Evolutionary conservation across 2,329 filamentous ascomycete genomes (phyloP), one percentile per base, ranked within the genome.

Genomic region (Fusarium globosum): DNA sequence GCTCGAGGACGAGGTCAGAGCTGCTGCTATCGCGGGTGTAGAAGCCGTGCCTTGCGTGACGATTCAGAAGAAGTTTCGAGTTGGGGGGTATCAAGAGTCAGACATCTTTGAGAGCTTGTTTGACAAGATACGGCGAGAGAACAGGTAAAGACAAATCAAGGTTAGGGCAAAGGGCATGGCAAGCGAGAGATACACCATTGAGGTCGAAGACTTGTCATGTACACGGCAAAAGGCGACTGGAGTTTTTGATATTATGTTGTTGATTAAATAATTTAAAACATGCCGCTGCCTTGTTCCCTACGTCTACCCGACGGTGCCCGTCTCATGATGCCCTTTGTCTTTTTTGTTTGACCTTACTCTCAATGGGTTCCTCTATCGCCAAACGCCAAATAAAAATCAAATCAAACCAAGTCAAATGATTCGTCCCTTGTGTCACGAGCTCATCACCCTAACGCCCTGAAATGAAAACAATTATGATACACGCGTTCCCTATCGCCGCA

Each of bases 11-110:
- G 78, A 81, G 64, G 80, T 80, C 3, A 61, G 76, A 48, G 69
- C 52, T 13, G 80, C 82, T 46, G 75, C 75, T 30, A 69, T 75
- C 16, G 71, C 76, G 9, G 81, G 80, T 12, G 82, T 95, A 60
- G 86, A 85, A 64, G 93, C 93, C 1, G 93, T 95, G 74, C 93
- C 93, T 21, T 91, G 92, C 75, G 94, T 94, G 77, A 90, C 90
- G 4, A 87, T 96, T 57, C 92, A 94, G 78, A 89, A 87, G 3
- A 84, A 85, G 77, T 94, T 90, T 81, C 87, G 91, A 72, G 85
- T 96, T 23, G 90, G 91, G 14, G 94, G 94, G 2, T 93, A 91
- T 62, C 92, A 95, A 83, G 89, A 91, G 67, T 85, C 88, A 6
- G 85, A 86, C 49, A 86, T 91, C 2, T 94, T 95, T 80, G 83